Base-by-base conservation (phyloP, 139 green algal genomes). In the Chlorella vulgaris region DNA sequence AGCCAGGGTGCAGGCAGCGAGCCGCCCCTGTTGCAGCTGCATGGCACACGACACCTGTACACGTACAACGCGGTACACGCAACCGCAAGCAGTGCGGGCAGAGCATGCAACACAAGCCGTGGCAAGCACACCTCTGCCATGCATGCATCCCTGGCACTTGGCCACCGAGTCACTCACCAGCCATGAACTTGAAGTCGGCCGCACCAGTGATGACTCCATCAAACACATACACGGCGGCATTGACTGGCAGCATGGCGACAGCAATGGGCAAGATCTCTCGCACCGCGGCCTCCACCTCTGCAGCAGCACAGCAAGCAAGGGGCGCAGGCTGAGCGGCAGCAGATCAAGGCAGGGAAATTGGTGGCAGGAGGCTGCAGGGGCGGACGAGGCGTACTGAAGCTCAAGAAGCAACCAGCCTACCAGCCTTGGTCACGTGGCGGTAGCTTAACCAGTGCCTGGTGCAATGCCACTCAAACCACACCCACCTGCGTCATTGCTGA, bases 161-260 rank as follows among this genome's bases (percentile, higher is more conserved):
- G n/a, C n/a, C n/a, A n/a, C n/a, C n/a, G n/a, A n/a, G n/a, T 7
- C 10, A 29, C 33, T n/a, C 60, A 80, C 73, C 69, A 8, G 89
- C 90, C 63, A 92, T 84, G 71, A 90, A 95, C 36, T 76, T 82
- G 79, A 94, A 97, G 65, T 94, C 93, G 1, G 74, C 75, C 0
- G 87, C 88, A 1, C 93, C 93, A 42, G 93, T 92, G 40, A 97
- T 74, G 31, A 96, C 76, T 42, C 93, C 93, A 79, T 97, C 93
- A 66, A 90, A 84, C 3, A 92, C 92, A 86, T 95, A 96, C 6
- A 93, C 93, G 0, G 91, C 63, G 0, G 91, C 88, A 31, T 93
- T 96, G 42, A 97, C 60, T 0, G 94, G 94, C 82, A 96, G 87
- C 40, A 89, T 90, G 38, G 73, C 50, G 0, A 92, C 66, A 0